These are phyloP conservation scores for Tricholoma terreum DNA, from an alignment of 768 basidiomycete genomes.

Conservation along the genomic window DNA sequence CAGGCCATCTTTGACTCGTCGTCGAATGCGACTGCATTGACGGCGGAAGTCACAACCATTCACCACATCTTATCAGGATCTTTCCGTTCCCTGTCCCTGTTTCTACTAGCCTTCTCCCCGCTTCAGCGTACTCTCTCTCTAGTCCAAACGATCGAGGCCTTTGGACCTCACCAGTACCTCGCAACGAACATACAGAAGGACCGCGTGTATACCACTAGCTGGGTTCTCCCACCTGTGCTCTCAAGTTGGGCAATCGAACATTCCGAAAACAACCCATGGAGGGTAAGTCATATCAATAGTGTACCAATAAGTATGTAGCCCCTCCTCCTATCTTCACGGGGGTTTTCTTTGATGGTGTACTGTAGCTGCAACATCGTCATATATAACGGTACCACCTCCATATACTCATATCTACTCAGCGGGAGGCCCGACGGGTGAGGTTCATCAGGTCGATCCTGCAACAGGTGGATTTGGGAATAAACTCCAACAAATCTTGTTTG, in stretches of 20 bases:
- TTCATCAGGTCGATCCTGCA: slow-evolving; percentile 34
- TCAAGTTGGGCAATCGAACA: slow-evolving; percentile 43
- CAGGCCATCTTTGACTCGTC: slow-evolving; percentile 6
- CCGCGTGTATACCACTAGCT: slow-evolving; percentile 46
- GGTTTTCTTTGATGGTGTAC: not conserved
- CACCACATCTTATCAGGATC: slow-evolving; percentile 46
- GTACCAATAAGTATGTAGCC: slow-evolving; percentile 42
- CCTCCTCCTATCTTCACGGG: not conserved
- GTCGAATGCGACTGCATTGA: slow-evolving; percentile 6
- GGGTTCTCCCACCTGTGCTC: slow-evolving; percentile 46
- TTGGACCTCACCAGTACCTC: slow-evolving; percentile 53
- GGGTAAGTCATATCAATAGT: slow-evolving; percentile 38
- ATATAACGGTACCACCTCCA: slow-evolving; percentile 47
- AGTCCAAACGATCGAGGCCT: slow-evolving; percentile 39
- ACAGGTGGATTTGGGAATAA: slow-evolving; percentile 42
- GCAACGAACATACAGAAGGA: slow-evolving; percentile 34
- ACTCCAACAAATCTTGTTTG: slow-evolving; percentile 45
- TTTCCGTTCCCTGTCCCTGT: slow-evolving; percentile 50
- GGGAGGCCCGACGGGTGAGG: slow-evolving; percentile 52
- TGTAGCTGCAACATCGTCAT: slow-evolving; percentile 53
- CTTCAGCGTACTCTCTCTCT: slow-evolving; percentile 35
- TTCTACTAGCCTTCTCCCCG: slow-evolving; percentile 48
- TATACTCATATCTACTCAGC: slow-evolving; percentile 46
- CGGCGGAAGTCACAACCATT: slow-evolving; percentile 4
- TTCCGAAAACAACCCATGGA: slow-evolving; percentile 20